Conservation (phyloP, 345 rosid species). For the Punica granatum region DNA sequence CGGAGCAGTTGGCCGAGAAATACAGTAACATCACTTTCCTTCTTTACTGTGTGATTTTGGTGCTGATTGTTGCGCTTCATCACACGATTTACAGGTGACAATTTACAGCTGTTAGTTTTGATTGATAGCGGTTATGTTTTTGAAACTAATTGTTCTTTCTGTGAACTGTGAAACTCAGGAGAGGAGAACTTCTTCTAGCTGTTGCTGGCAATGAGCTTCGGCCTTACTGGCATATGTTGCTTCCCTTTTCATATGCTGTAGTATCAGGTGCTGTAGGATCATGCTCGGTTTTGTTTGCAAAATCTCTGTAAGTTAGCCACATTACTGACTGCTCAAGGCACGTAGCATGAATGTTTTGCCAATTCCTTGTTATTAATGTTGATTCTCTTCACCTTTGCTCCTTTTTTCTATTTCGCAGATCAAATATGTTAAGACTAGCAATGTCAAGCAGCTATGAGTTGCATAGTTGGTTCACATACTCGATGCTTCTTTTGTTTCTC, state of each 20-base stretch:
- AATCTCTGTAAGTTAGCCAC: constrained; percentile 75
- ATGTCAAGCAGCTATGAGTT: constrained; percentile 81
- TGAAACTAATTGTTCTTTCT: neutral
- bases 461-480: constrained; percentile 98
- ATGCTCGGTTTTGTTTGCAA: constrained; percentile 94
- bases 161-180: constrained; percentile 33
- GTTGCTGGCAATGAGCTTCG: constrained; percentile 63
- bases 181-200: constrained; percentile 71
- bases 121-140: neutral
- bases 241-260: constrained; percentile 93
- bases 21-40: constrained; percentile 83
- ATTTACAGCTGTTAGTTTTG: neutral
- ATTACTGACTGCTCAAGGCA: constrained; percentile 1
- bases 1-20: constrained; percentile 92
- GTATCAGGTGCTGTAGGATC: constrained; percentile 99
- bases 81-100: constrained; percentile 74
- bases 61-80: constrained; percentile 55
- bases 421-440: constrained; percentile 86
- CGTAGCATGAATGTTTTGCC: neutral
- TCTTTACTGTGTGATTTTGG: constrained; percentile 67
- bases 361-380: constrained; percentile 3
- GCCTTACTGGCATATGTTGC: constrained; percentile 78
- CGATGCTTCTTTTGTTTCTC: constrained; percentile 90
- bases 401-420: constrained; percentile 39
- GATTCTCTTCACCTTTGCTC: constrained; percentile 11